Evolutionary conservation across 768 basidiomycete genomes (phyloP).

Genomic region (Leccinum disarticulatum): DNA sequence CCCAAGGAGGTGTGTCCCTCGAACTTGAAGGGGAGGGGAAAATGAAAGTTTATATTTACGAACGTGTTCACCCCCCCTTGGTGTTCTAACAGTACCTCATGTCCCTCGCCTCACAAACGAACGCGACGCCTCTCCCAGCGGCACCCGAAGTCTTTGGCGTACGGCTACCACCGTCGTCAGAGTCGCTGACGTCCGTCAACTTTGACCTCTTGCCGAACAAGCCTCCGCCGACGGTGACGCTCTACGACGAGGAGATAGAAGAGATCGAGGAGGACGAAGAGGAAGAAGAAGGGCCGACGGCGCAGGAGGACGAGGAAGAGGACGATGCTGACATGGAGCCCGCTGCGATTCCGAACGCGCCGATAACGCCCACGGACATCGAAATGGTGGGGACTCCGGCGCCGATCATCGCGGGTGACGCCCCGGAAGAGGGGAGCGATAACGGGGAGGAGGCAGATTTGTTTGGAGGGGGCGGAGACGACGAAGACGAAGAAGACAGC

Average conservation of each 20-base stretch:
- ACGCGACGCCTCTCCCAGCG: constrained; percentile 73
- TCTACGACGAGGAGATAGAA: constrained; percentile 80
- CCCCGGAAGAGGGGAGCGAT: constrained; percentile 66
- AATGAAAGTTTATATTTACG: too few species aligned
- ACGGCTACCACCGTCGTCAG: constrained; percentile 65
- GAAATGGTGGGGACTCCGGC: constrained; percentile 45
- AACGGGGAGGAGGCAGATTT: constrained; percentile 73
- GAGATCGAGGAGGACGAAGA: constrained; percentile 61
- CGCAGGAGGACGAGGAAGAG: constrained; percentile 55
- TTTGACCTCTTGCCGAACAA: constrained; percentile 86
- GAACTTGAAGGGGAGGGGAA: not conserved
- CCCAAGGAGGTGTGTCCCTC: constrained; percentile 73
- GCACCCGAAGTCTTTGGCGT: constrained; percentile 91
- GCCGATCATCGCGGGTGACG: constrained; percentile 35
- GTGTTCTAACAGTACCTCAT: constrained; percentile 57
- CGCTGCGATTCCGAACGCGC: constrained; percentile 45
- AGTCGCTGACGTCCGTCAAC: constrained; percentile 77
- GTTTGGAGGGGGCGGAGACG: constrained; percentile 69
- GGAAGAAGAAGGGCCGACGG: constrained; percentile 1
- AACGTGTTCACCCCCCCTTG: not conserved
- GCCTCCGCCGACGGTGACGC: constrained; percentile 72
- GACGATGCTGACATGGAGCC: constrained; percentile 70
- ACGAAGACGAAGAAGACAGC: constrained; percentile 63
- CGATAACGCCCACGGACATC: constrained; percentile 61
- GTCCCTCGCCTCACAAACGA: constrained; percentile 81